Evolutionary conservation across 2,329 filamentous ascomycete species (phyloP), one percentile per base, ranked within the genome.

Genomic region (Ceratocystis colombiana): DNA sequence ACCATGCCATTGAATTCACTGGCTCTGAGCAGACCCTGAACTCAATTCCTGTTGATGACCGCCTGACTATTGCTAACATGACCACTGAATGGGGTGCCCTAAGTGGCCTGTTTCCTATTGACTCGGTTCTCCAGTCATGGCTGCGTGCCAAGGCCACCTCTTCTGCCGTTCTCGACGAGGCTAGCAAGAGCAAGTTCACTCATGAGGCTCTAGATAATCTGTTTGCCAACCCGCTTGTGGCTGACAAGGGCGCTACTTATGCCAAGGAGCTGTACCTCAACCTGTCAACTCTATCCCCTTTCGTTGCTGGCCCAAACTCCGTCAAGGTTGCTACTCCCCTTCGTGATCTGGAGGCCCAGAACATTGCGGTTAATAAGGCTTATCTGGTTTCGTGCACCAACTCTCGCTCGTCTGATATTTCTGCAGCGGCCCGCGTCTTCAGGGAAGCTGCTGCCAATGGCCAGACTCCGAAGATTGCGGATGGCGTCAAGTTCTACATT

Each of bases 341-440:
- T 0, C 77, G 79, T 4, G 84, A 93, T 41, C 82, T 97, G 0
- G 87, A 88, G 71, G 73, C 82, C 0, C 79, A 93, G 73, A 77
- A 88, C 69, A 96, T 97, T 74, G 81, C 84, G 62, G 76, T 97
- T 25, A 77, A 96, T 78, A 90, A 88, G 73, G 91, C 89, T 0
- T 96, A 69, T 74, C 79, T 96, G 0, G 87, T 96, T 0, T 91
- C 87, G 0, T 97, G 93, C 79, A 97, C 93, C 5, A 96, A 96
- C 76, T 87, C 84, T 0, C 81, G 93, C 62, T 83, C 85, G 8
- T 91, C 89, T 0, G 93, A 97, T 74, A 79, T 97, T 15, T 85
- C 85, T 0, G 86, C 88, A 0, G 93, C 93, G 1, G 92, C 91
- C 0, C 83, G 82, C 59, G 92, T 97, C 1, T 96, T 97, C 80